phyloP scores from a whole-genome alignment of 495 filamentous ascomycete genomes.

The Penicillium malachiteum region DNA sequence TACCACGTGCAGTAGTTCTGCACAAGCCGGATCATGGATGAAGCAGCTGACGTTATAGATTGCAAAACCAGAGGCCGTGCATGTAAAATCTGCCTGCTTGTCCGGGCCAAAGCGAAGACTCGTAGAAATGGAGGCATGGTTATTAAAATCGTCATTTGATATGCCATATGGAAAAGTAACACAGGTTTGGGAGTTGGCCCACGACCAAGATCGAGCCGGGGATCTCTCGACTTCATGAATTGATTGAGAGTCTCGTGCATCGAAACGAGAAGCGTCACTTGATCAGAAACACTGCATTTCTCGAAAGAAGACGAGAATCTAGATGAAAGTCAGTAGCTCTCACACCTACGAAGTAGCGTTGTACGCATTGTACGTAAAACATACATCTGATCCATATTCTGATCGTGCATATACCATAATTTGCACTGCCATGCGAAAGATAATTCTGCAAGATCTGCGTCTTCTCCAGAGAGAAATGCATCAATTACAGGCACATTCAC shows the following conservation, averaged over 20 bases:
- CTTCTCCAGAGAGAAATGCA: neutral
- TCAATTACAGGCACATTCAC: conserved; percentile 11
- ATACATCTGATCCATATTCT: conserved; percentile 15
- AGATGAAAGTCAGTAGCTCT: neutral
- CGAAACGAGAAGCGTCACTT: neutral
- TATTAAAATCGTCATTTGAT: conserved; percentile 11
- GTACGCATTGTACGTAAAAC: neutral
- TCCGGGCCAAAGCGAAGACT: neutral
- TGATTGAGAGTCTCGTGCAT: neutral
- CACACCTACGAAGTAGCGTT: neutral
- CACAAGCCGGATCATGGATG: conserved; percentile 12
- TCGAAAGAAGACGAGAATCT: neutral
- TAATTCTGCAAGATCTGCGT: neutral
- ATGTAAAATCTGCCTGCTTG: neutral
- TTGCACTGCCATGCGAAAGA: conserved; percentile 17
- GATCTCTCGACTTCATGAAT: neutral
- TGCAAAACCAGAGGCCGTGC: conserved; percentile 5
- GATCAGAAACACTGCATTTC: neutral
- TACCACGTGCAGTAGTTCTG: conserved; percentile 3
- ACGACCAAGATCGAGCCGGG: conserved; percentile 1
- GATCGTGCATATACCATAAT: conserved; percentile 15
- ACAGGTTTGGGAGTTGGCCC: conserved; percentile 1
- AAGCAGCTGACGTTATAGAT: conserved; percentile 7
- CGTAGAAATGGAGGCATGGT: conserved; percentile 12
- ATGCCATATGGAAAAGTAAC: conserved; percentile 12